Evolutionary conservation across 1,284 basidiomycete species (phyloP).

Genomic region (Malassezia japonica): DNA sequence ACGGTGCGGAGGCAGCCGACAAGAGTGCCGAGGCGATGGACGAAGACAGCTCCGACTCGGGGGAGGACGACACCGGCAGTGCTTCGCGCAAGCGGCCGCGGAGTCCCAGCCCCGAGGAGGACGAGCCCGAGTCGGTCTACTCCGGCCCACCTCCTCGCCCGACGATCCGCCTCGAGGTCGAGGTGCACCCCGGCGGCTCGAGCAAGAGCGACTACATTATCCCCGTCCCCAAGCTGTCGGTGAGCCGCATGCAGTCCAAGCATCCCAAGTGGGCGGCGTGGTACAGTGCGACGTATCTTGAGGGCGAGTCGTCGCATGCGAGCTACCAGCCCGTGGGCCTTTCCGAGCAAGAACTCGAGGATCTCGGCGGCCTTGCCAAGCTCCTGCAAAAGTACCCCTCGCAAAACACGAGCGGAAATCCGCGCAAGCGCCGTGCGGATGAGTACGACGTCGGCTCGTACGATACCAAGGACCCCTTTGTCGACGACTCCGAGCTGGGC

Average conservation of each 20-base stretch:
- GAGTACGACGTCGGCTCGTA: slow-evolving; percentile 54
- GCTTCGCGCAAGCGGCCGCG: slow-evolving; percentile 5
- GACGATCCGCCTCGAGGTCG: slow-evolving; percentile 18
- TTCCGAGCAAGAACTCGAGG: slow-evolving; percentile 21
- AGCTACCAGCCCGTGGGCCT: slow-evolving; percentile 14
- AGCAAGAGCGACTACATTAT: slow-evolving; percentile 31
- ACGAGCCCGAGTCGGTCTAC: not conserved
- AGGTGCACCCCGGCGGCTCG: not conserved
- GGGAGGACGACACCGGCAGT: not conserved
- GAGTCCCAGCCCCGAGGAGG: slow-evolving; percentile 2
- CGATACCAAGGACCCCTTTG: slow-evolving; percentile 83
- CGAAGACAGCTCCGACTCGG: not conserved
- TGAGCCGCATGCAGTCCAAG: slow-evolving; percentile 23
- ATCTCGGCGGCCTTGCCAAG: slow-evolving; percentile 28
- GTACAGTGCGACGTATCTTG: slow-evolving; percentile 27
- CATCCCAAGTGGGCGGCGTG: slow-evolving; percentile 35
- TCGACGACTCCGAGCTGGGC: slow-evolving; percentile 88
- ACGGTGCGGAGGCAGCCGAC: too few relatives aligned
- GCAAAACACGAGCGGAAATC: slow-evolving; percentile 13
- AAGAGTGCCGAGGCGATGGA: too few relatives aligned
- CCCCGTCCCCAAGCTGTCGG: slow-evolving; percentile 34
- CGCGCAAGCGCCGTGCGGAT: slow-evolving; percentile 21
- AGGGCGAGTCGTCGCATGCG: slow-evolving; percentile 14
- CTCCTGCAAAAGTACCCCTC: slow-evolving; percentile 29
- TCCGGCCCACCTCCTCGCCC: slow-evolving; percentile 18